Conservation (phyloP, 73 alveolate species). For the Paramecium sexaurelia region DNA sequence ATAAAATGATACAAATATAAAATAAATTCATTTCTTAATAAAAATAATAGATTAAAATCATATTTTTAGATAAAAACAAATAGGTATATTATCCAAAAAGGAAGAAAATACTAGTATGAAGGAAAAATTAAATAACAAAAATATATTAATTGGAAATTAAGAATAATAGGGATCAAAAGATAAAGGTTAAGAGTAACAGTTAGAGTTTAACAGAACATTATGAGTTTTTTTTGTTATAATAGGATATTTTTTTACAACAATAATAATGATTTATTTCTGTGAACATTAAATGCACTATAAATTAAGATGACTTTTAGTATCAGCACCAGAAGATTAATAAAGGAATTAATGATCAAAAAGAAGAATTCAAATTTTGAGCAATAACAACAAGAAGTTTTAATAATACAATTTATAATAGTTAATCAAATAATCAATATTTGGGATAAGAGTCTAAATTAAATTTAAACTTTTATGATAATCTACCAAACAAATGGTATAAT, state of each 20-base stretch:
- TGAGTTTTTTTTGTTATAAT: background rate
- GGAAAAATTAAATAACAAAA: background rate
- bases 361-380: background rate
- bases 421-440: too few species aligned
- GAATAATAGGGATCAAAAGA: too few species aligned
- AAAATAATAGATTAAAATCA: background rate
- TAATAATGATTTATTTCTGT: background rate
- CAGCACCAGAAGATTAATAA: background rate
- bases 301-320: background rate
- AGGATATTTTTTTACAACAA: background rate
- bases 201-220: too few species aligned
- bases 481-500: too few species aligned
- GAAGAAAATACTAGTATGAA: background rate
- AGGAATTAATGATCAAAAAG: background rate
- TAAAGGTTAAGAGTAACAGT: too few species aligned
- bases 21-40: too few species aligned
- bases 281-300: background rate
- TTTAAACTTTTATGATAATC: too few species aligned
- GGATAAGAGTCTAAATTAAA: too few species aligned
- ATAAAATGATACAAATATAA: too few species aligned
- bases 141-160: constrained; percentile 55
- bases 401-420: too few species aligned
- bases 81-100: background rate
- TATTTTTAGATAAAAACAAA: background rate
- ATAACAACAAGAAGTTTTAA: background rate